Base-by-base conservation (phyloP, 1,284 basidiomycete species). In the Meira nashicola region DNA sequence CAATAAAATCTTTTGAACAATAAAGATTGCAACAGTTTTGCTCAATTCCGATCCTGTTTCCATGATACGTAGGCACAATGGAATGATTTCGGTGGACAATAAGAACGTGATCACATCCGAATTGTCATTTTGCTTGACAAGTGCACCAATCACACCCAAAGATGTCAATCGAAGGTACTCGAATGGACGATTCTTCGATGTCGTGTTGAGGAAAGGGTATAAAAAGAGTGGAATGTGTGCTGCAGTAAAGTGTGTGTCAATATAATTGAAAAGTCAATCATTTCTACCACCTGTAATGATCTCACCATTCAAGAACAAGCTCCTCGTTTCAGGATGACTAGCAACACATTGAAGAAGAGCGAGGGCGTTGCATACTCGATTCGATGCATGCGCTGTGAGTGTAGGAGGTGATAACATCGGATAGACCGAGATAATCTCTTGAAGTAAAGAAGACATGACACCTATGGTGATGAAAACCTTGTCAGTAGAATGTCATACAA, bases 11-110 rank as follows among this genome's bases (percentile, higher is more conserved):
- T 98, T 99, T 80, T 99, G 95, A 2, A 99, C 95, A 75, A 99
- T 99, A 80, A 99, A 99, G 76, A 99, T 99, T 50, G 95, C 95
- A 48, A 99, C 95, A 0, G 95, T 99, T 82, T 99, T 99, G 65
- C 89, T 92, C n/a, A 99, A 85, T 74, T 99, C 95, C 6, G 92
- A 95, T 49, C 95, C 95, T 0, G 95, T 98, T 81, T 99, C 95
- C 95, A 99, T 99, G 80, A 99, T 99, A 55, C 95, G 88, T 54
- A 99, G 85, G 78, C 95, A 99, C 60, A 99, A 87, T 23, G 95
- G 95, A 76, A 99, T 99, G 79, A 98, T 99, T 82, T 99, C 95
- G 54, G 95, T 99, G 10, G 94, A 97, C 41, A 99, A 85, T 51
- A 99, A 84, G 82, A 99, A 99, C 80, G 97, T 95, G 80, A 99